phyloP scores from a whole-genome alignment of 768 basidiomycete genomes.

The Phylloporus sp. region DNA sequence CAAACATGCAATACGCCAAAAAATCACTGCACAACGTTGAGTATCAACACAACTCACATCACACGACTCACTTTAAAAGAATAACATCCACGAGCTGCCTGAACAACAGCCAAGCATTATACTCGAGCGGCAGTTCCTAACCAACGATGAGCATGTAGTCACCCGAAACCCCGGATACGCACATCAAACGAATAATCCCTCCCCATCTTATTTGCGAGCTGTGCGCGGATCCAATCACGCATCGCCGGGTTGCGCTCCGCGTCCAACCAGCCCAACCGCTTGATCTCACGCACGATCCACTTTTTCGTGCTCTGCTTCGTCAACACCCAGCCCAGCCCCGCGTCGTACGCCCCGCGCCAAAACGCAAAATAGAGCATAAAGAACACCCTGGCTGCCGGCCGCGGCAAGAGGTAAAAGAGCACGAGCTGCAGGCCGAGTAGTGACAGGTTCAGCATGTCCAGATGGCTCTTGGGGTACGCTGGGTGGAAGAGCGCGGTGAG shows the following conservation, averaged over 20 bases:
- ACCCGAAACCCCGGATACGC: slow-evolving; percentile 25
- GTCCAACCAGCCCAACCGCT: slow-evolving; percentile 88
- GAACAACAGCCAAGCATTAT: slow-evolving; percentile 96
- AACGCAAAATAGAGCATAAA: slow-evolving; percentile 91
- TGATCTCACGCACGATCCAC: slow-evolving; percentile 85
- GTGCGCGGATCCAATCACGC: slow-evolving; percentile 79
- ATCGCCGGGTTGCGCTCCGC: slow-evolving; percentile 54
- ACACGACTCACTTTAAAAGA: slow-evolving; percentile 75
- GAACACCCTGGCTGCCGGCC: slow-evolving; percentile 51
- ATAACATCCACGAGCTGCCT: slow-evolving; percentile 95
- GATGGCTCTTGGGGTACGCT: slow-evolving; percentile 77
- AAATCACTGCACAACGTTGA: slow-evolving; percentile 65
- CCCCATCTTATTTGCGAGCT: slow-evolving; percentile 91
- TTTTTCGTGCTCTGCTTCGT: slow-evolving; percentile 93
- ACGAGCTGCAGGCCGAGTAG: slow-evolving; percentile 73
- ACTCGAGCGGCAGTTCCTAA: slow-evolving; percentile 88
- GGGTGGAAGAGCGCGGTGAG: slow-evolving; percentile 83
- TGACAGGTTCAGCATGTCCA: slow-evolving; percentile 82
- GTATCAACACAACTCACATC: background rate
- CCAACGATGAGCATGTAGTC: slow-evolving; percentile 2
- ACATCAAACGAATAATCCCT: slow-evolving; percentile 92
- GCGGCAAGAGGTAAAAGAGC: slow-evolving; percentile 68
- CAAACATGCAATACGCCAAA: slow-evolving; percentile 91
- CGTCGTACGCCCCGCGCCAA: slow-evolving; percentile 91
- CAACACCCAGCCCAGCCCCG: slow-evolving; percentile 89